Base-by-base conservation (phyloP, 805 yeast species). In the Saccharomycopsis fodiens region DNA sequence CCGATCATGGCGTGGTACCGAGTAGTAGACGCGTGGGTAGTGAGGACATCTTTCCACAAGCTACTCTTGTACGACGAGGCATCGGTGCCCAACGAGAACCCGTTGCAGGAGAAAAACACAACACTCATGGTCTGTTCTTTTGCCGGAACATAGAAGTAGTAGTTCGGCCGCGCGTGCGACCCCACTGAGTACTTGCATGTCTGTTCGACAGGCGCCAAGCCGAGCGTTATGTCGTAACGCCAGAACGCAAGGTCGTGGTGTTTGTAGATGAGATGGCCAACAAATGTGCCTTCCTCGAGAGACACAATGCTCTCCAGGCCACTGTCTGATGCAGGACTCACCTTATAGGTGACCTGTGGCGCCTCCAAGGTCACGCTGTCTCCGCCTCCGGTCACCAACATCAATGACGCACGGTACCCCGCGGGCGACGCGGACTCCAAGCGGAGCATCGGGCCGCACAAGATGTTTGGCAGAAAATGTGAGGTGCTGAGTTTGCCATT, bases 1-100 rank as follows among this genome's bases (percentile, higher is more conserved):
- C 98, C 98, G 22, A 91, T 67, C 96, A 91, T 89, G 4, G 87
- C 97, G 61, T 91, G 96, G 62, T 86, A 86, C 31, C 70, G 74
- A 34, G 74, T 76, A 34, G 70, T 62, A 22, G 25, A 67, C 4
- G 61, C 60, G 58, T 91, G 96, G 50, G 76, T 75, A 22, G 72
- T 67, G 54, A 89, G 55, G 2, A 91, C 95, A 58, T 91, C 97
- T 31, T 66, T 69, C 97, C 97, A 91, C 52, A 93, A 62, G 1
- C 85, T 79, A 3, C 89, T 85, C 48, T 78, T 76, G 65, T 78
- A 93, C 4, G 61, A 61, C 0, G 67, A 56, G 2, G 96, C 78
- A 45, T 81, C 82, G 1, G 85, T 81, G 2, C 72, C 72, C 42
- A 83, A 59, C 2, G 95, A 84, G 59, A 88, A 91, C 12, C 97